Percentiles rank a stretch among this genome's conserved stretches.
Evolutionary conservation across 2,329 filamentous ascomycete species (phyloP).

Genomic region (Aureobasidium melanogenum): DNA sequence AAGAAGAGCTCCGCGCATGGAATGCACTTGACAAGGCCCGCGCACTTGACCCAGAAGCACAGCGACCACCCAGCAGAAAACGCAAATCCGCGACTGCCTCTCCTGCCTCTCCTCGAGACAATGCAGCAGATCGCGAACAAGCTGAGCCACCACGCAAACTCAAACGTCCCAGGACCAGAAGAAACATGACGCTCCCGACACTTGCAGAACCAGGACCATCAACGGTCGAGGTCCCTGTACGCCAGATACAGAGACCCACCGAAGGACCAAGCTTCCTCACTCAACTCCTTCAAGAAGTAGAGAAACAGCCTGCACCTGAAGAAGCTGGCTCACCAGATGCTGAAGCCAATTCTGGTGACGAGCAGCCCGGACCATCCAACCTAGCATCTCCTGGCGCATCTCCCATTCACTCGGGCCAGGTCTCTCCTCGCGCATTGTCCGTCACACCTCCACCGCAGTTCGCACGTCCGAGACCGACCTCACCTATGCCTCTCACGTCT

Average conservation of each 20-base stretch:
- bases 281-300: constrained; percentile 80
- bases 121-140: constrained; percentile 24
- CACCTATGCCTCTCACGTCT: constrained; percentile 59
- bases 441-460: constrained; percentile 58
- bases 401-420: constrained; percentile 54
- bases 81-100: constrained; percentile 70
- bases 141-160: constrained; percentile 68
- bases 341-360: constrained; percentile 20
- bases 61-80: constrained; percentile 48
- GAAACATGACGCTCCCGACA: constrained; percentile 43
- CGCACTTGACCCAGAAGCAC: constrained; percentile 49
- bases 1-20: constrained; percentile 77
- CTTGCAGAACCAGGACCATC: constrained; percentile 24
- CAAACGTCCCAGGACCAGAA: constrained; percentile 75
- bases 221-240: constrained; percentile 18
- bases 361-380: constrained; percentile 29
- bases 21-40: constrained; percentile 80
- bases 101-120: constrained; percentile 50
- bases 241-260: constrained; percentile 6
- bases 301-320: constrained; percentile 42
- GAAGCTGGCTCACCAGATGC: constrained; percentile 25
- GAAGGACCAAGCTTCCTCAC: constrained; percentile 68
- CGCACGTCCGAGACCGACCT: constrained; percentile 50
- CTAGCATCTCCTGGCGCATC: constrained; percentile 59
- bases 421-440: constrained; percentile 59